phyloP scores from a whole-genome alignment of 2,329 filamentous ascomycete species.

The Cladosporium cucumerinum region DNA sequence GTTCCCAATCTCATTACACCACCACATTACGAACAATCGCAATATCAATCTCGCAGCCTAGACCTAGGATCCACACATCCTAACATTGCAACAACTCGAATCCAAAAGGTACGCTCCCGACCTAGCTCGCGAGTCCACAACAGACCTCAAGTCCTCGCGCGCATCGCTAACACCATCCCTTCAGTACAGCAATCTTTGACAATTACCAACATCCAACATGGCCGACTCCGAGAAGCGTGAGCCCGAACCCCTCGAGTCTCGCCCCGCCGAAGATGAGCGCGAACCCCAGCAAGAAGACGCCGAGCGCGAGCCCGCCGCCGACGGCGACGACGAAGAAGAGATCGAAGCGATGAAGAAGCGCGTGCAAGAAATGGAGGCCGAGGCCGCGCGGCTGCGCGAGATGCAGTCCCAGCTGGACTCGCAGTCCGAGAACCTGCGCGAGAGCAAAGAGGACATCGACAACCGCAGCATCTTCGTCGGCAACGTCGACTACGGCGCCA shows the following conservation, averaged over 20 bases:
- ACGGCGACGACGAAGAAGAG: conserved; percentile 38
- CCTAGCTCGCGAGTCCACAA: not conserved
- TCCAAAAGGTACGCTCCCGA: not conserved
- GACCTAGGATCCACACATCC: not conserved
- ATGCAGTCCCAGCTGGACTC: conserved; percentile 69
- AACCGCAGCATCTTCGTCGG: conserved; percentile 95
- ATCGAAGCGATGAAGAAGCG: conserved; percentile 53
- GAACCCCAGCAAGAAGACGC: not conserved
- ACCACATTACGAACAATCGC: not conserved
- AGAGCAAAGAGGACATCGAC: conserved; percentile 95
- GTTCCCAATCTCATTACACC: not conserved
- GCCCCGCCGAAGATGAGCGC: conserved; percentile 8
- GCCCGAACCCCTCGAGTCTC: conserved; percentile 5
- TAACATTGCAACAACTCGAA: not conserved
- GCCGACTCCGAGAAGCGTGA: conserved; percentile 14
- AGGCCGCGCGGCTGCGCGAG: conserved; percentile 54
- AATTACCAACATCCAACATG: not conserved
- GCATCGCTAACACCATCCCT: conserved; percentile 5
- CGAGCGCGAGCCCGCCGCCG: conserved; percentile 27
- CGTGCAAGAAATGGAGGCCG: conserved; percentile 57
- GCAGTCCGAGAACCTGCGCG: conserved; percentile 75
- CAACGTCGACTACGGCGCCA: conserved; percentile 96
- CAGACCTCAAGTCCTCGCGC: not conserved
- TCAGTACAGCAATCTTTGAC: not conserved
- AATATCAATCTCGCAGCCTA: not conserved